Conservation (phyloP, 2,329 filamentous ascomycete genomes). For the Aphanoascus verrucosus region DNA sequence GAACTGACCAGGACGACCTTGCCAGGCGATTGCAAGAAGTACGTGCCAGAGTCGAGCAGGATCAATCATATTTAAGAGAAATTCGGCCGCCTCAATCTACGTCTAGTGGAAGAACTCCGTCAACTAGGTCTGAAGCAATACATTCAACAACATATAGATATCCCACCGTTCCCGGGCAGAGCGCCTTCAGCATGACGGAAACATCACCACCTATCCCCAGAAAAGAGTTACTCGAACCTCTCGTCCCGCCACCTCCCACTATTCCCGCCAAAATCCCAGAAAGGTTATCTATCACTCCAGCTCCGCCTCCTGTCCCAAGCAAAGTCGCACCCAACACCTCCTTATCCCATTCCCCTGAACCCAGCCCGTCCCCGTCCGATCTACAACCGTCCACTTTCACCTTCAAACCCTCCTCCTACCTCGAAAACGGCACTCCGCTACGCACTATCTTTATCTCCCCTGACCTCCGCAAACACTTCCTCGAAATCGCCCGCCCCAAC, state of each 20-base stretch:
- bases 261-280: slow-evolving; percentile 33
- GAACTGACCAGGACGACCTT: slow-evolving; percentile 10
- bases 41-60: slow-evolving; percentile 18
- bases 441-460: slow-evolving; percentile 79
- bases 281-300: neutral
- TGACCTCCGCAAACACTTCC: slow-evolving; percentile 61
- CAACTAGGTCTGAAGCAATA: neutral
- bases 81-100: neutral
- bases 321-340: neutral
- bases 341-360: slow-evolving; percentile 20
- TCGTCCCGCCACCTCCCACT: slow-evolving; percentile 24
- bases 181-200: slow-evolving; percentile 19
- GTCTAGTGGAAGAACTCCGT: neutral
- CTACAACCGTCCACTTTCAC: slow-evolving; percentile 50
- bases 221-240: slow-evolving; percentile 20
- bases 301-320: slow-evolving; percentile 17
- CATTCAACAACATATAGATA: slow-evolving; percentile 29
- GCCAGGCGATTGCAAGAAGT: slow-evolving; percentile 20
- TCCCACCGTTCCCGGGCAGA: slow-evolving; percentile 34
- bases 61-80: neutral
- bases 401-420: slow-evolving; percentile 73
- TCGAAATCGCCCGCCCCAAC: slow-evolving; percentile 63
- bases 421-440: slow-evolving; percentile 79
- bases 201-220: slow-evolving; percentile 21
- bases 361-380: slow-evolving; percentile 17